A percentile compares a stretch with the other conserved stretches of the same genome.
These are phyloP conservation scores for Penicillium bialowiezense DNA, from an alignment of 495 filamentous ascomycete species.

Conservation along the genomic window DNA sequence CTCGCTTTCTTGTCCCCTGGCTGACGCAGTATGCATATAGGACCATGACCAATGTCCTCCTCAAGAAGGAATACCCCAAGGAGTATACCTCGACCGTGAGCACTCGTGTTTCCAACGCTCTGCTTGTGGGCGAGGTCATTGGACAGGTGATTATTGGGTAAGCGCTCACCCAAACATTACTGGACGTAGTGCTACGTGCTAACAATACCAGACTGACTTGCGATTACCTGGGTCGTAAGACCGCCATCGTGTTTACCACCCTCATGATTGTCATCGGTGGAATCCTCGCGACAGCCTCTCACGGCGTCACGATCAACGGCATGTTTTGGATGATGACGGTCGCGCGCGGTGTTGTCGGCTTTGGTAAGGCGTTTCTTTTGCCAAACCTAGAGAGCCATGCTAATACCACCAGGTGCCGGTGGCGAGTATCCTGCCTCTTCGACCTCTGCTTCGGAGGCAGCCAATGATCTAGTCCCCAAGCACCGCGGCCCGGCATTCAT, in stretches of 20 bases:
- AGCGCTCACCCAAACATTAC: not conserved
- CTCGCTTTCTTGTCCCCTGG: not conserved
- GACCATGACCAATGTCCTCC: slow-evolving; percentile 52
- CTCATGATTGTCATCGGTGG: slow-evolving; percentile 51
- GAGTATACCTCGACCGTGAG: slow-evolving; percentile 43
- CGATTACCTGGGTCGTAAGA: slow-evolving; percentile 53
- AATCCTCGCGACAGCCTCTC: slow-evolving; percentile 47
- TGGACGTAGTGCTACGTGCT: not conserved
- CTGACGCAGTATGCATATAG: slow-evolving; percentile 2
- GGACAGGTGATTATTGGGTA: slow-evolving; percentile 50
- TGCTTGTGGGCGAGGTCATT: slow-evolving; percentile 51
- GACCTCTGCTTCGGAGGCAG: slow-evolving; percentile 46
- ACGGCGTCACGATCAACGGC: slow-evolving; percentile 44
- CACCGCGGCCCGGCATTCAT: slow-evolving; percentile 52
- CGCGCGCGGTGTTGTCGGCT: slow-evolving; percentile 46
- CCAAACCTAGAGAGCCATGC: not conserved
- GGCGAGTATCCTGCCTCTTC: slow-evolving; percentile 49
- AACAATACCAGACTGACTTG: slow-evolving; percentile 35
- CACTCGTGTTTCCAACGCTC: slow-evolving; percentile 52
- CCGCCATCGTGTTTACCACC: slow-evolving; percentile 50
- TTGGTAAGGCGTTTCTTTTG: slow-evolving; percentile 24
- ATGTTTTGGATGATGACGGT: slow-evolving; percentile 57
- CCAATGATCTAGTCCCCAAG: slow-evolving; percentile 42
- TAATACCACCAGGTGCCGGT: slow-evolving; percentile 21
- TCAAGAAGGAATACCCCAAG: slow-evolving; percentile 45